A percentile compares a stretch with the other conserved stretches of the same genome.
These are phyloP conservation scores for Lactifluus hygrophoroides DNA, from an alignment of 768 basidiomycete species.

Conservation along the genomic window DNA sequence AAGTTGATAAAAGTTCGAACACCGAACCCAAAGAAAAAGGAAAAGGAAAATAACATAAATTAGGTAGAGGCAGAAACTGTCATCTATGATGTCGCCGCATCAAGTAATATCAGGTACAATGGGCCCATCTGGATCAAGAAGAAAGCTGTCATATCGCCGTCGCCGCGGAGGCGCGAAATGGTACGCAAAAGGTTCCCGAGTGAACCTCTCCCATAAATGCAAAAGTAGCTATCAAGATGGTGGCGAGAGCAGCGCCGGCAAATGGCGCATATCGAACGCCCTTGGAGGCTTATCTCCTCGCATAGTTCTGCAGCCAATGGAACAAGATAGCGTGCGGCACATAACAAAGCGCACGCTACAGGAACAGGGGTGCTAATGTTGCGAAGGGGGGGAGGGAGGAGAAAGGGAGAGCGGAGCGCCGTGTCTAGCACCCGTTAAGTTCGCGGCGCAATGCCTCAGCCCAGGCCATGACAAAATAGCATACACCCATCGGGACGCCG, in stretches of 20 bases:
- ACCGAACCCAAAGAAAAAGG: not conserved
- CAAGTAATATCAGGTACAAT: constrained; percentile 1
- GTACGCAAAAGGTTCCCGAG: not conserved
- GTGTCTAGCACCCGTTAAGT: constrained; percentile 20
- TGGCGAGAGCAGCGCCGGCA: not conserved
- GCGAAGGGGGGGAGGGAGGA: not conserved
- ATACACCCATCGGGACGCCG: constrained; percentile 59
- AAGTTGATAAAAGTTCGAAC: not conserved
- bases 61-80: not conserved
- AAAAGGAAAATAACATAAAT: constrained; percentile 4
- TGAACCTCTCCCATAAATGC: not conserved
- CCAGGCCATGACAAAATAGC: constrained; percentile 83
- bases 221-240: not conserved
- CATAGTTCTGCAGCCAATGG: not conserved
- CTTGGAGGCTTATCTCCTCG: not conserved
- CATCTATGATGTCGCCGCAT: constrained; percentile 3
- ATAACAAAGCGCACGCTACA: not conserved
- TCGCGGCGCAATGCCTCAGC: constrained; percentile 37
- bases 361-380: constrained; percentile 3
- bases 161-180: not conserved
- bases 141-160: not conserved
- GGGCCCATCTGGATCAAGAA: not conserved
- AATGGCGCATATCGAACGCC: not conserved
- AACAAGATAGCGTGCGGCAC: not conserved
- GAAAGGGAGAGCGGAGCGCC: too few relatives aligned